Percentiles rank a stretch among this genome's conserved stretches.
phyloP scores from a whole-genome alignment of 1,284 basidiomycete genomes.

The Irpex lacteus region DNA sequence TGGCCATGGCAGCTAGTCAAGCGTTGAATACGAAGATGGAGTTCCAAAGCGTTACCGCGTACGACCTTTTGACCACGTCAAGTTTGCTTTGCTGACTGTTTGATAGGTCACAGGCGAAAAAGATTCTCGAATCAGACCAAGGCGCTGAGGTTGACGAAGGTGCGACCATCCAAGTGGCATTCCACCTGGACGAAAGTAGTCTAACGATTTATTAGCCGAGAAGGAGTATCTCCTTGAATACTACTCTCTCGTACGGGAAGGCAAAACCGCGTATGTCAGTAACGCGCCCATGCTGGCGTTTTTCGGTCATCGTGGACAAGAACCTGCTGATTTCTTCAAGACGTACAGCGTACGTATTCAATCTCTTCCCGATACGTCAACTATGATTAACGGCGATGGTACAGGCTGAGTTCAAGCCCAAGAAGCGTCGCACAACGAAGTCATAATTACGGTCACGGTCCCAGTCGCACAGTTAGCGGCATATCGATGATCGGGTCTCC shows the following conservation, averaged over 20 bases:
- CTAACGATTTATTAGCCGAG: conserved; percentile 14
- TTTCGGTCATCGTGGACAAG: conserved; percentile 18
- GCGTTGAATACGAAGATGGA: conserved; percentile 22
- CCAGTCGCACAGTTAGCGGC: not conserved
- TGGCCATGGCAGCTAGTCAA: conserved; percentile 19
- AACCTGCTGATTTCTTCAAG: conserved; percentile 23
- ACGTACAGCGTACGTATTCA: conserved; percentile 14
- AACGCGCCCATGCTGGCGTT: conserved; percentile 19
- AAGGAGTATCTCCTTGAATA: conserved; percentile 24
- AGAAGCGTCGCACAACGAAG: conserved; percentile 14
- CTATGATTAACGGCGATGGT: not conserved
- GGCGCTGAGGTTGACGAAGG: conserved; percentile 22
- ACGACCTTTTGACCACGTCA: not conserved
- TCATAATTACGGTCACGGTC: too few species aligned
- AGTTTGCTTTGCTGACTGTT: not conserved
- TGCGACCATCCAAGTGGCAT: conserved; percentile 3
- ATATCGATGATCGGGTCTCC: too few species aligned
- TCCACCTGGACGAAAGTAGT: too few species aligned
- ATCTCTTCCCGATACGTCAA: not conserved
- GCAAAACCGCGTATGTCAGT: conserved; percentile 24
- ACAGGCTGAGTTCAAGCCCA: conserved; percentile 21
- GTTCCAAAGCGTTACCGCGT: conserved; percentile 20
- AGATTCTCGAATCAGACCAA: conserved; percentile 19
- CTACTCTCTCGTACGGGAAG: conserved; percentile 25
- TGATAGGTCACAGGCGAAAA: conserved; percentile 16